Conservation (phyloP, 192 early-diverging fungal species). For the Backusella macrospora region DNA sequence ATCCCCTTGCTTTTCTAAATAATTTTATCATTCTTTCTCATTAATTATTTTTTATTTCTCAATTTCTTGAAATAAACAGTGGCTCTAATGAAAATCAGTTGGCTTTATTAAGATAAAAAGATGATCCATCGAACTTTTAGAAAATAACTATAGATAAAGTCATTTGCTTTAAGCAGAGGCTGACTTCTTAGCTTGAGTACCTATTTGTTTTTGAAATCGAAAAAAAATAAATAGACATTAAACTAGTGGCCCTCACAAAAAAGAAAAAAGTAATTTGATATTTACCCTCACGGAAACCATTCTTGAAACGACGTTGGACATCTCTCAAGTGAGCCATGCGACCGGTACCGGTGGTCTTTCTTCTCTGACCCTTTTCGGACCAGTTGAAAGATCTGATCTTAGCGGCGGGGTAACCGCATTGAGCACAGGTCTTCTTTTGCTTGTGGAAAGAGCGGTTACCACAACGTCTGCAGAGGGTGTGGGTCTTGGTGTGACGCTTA, state of each 20-base stretch:
- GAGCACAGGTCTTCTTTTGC: constrained; percentile 99
- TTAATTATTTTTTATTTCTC: too few species aligned
- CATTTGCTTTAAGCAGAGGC: not conserved
- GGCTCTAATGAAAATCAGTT: constrained; percentile 14
- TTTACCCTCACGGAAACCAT: constrained; percentile 92
- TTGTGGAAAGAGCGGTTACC: constrained; percentile 97
- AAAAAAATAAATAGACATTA: not conserved
- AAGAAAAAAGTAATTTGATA: too few species aligned
- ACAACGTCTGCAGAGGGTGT: constrained; percentile 97
- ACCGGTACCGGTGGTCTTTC: constrained; percentile 99
- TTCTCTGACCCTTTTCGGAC: constrained; percentile 93
- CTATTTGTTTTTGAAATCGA: not conserved
- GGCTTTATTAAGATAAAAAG: not conserved
- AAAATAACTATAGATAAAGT: not conserved
- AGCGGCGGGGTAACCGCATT: constrained; percentile 96
- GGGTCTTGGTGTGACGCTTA: constrained; percentile 99
- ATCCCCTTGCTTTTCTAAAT: too few species aligned
- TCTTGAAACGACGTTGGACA: constrained; percentile 93
- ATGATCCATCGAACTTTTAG: not conserved
- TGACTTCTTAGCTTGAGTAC: constrained; percentile 21
- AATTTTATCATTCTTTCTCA: too few species aligned
- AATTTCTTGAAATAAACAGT: too few species aligned
- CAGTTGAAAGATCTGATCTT: constrained; percentile 98
- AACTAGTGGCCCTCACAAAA: not conserved
- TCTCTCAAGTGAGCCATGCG: constrained; percentile 96